phyloP scores from a whole-genome alignment of 345 rosid genomes.

The Eucalyptus melliodora region DNA sequence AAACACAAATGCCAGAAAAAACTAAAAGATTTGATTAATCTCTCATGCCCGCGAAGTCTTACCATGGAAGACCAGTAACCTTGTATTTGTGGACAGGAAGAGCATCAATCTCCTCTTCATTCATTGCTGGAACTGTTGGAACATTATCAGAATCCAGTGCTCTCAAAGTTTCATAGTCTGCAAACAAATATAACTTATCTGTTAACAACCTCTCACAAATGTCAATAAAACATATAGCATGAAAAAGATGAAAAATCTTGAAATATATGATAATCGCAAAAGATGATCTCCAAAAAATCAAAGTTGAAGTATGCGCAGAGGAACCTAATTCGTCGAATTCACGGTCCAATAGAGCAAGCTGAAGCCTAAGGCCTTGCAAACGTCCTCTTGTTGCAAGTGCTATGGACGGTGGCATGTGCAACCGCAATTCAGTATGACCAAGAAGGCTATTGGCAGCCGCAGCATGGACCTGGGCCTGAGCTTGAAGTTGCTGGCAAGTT shows the following conservation, averaged over 20 bases:
- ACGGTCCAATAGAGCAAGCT: constrained; percentile 91
- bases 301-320: neutral
- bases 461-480: constrained; percentile 91
- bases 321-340: constrained; percentile 92
- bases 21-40: neutral
- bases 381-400: constrained; percentile 88
- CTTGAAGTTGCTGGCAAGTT: constrained; percentile 90
- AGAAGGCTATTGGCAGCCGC: constrained; percentile 77
- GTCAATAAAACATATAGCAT: neutral
- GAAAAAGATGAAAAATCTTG: neutral
- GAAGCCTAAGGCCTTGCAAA: constrained; percentile 87
- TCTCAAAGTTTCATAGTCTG: constrained; percentile 92
- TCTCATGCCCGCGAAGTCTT: neutral
- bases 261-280: neutral
- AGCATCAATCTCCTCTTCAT: constrained; percentile 86
- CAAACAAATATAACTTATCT: neutral
- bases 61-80: constrained; percentile 32
- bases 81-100: constrained; percentile 88
- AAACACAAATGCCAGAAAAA: neutral
- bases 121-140: constrained; percentile 59
- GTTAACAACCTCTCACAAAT: neutral
- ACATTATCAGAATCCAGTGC: constrained; percentile 81
- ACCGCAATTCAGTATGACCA: constrained; percentile 77
- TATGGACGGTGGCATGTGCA: constrained; percentile 86
- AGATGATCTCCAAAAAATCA: neutral